phyloP scores from a whole-genome alignment of 2,329 filamentous ascomycete genomes.

The Fusarium torulosum region DNA sequence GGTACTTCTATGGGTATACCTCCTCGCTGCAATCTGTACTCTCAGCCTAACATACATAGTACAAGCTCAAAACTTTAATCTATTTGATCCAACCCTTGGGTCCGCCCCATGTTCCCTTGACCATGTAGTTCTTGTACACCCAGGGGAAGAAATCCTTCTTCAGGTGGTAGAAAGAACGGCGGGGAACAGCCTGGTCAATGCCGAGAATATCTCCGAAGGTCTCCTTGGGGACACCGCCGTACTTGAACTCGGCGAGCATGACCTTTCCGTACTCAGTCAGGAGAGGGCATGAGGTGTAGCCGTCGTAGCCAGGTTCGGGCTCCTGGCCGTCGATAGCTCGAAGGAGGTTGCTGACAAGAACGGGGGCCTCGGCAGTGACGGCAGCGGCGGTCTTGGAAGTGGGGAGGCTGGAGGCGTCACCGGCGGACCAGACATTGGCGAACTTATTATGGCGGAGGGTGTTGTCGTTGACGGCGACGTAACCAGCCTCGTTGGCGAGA shows the following conservation, averaged over 20 bases:
- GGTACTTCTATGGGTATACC: slow-evolving; percentile 12
- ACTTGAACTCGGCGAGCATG: slow-evolving; percentile 74
- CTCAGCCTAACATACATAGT: slow-evolving; percentile 22
- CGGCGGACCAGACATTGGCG: slow-evolving; percentile 69
- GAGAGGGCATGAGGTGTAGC: slow-evolving; percentile 68
- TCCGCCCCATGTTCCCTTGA: slow-evolving; percentile 73
- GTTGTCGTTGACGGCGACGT: slow-evolving; percentile 67
- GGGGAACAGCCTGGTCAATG: slow-evolving; percentile 68
- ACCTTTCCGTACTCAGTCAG: slow-evolving; percentile 71
- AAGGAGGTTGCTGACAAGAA: slow-evolving; percentile 64
- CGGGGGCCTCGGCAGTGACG: slow-evolving; percentile 63
- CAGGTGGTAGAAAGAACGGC: slow-evolving; percentile 69
- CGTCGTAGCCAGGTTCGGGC: slow-evolving; percentile 61
- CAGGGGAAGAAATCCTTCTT: slow-evolving; percentile 78
- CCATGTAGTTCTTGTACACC: slow-evolving; percentile 71
- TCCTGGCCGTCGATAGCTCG: slow-evolving; percentile 59
- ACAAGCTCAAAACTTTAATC: slow-evolving; percentile 16
- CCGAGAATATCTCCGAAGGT: slow-evolving; percentile 68
- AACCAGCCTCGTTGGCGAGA: slow-evolving; percentile 67
- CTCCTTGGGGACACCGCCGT: slow-evolving; percentile 72
- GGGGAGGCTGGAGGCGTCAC: slow-evolving; percentile 70
- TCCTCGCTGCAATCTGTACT: slow-evolving; percentile 9
- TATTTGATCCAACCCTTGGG: slow-evolving; percentile 63
- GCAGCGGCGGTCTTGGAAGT: slow-evolving; percentile 69
- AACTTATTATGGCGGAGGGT: slow-evolving; percentile 67